Conservation (phyloP, 495 filamentous ascomycete genomes). For the Aspergillus affinis region DNA sequence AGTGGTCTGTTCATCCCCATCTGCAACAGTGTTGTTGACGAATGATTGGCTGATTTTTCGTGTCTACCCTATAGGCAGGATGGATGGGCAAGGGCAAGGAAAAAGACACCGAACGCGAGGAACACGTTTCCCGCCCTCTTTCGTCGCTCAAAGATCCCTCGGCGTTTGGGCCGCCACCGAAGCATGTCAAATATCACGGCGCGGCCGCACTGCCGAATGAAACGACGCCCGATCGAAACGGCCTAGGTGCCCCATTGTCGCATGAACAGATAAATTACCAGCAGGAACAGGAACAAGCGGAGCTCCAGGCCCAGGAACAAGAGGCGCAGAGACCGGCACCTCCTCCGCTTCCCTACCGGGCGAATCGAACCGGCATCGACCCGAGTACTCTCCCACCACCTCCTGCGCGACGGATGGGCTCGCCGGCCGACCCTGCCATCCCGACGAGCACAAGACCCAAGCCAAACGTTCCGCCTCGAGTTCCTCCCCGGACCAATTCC, state of each 20-base stretch:
- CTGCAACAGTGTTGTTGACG: neutral
- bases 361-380: conserved; percentile 68
- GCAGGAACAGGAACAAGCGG: conserved; percentile 38
- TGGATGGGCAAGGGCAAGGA: conserved; percentile 58
- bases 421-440: conserved; percentile 36
- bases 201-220: conserved; percentile 46
- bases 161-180: conserved; percentile 85
- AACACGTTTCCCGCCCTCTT: conserved; percentile 67
- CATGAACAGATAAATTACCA: conserved; percentile 38
- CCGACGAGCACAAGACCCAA: conserved; percentile 41
- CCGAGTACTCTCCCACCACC: conserved; percentile 71
- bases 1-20: conserved; percentile 41
- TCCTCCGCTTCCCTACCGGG: conserved; percentile 66
- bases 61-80: conserved; percentile 34
- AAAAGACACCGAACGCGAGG: conserved; percentile 31
- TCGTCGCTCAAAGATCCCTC: conserved; percentile 77
- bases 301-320: conserved; percentile 34
- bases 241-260: conserved; percentile 49
- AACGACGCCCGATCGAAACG: conserved; percentile 47
- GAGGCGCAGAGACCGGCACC: conserved; percentile 43
- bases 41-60: conserved; percentile 6
- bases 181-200: conserved; percentile 57
- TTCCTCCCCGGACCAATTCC: conserved; percentile 70
- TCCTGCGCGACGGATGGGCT: conserved; percentile 57
- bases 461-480: conserved; percentile 65